Conservation (phyloP, 2,329 filamentous ascomycete species). For the Exutisphaerella laricina region DNA sequence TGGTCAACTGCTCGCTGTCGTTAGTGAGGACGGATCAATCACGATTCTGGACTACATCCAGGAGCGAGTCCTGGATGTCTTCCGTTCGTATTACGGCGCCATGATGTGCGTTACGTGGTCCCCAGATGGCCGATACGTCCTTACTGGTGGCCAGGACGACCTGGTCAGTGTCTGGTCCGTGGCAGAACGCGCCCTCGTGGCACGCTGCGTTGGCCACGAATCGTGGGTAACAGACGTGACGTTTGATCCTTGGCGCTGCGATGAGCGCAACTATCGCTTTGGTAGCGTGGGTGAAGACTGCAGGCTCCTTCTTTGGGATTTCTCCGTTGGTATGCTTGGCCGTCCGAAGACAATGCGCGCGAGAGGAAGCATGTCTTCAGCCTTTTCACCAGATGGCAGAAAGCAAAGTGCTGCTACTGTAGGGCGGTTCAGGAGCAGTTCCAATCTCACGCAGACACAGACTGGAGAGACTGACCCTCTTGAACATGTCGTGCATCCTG, state of each 20-base stretch:
- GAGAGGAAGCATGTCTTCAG: constrained; percentile 47
- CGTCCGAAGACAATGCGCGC: constrained; percentile 67
- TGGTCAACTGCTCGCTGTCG: constrained; percentile 76
- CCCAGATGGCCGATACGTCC: constrained; percentile 89
- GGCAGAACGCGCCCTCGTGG: constrained; percentile 75
- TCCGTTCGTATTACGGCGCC: constrained; percentile 87
- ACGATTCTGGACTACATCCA: constrained; percentile 86
- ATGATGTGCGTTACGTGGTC: constrained; percentile 95
- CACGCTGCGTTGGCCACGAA: constrained; percentile 88
- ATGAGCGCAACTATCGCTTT: constrained; percentile 91
- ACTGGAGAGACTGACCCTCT: constrained; percentile 34
- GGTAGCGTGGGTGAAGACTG: constrained; percentile 95
- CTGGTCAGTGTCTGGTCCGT: constrained; percentile 94
- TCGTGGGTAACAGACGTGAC: constrained; percentile 92
- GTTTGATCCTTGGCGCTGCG: constrained; percentile 96
- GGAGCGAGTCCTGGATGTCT: constrained; percentile 82
- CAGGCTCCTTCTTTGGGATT: constrained; percentile 89
- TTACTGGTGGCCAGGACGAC: constrained; percentile 94
- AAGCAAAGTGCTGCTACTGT: constrained; percentile 42
- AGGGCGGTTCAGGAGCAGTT: constrained; percentile 65
- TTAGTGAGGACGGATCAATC: constrained; percentile 84
- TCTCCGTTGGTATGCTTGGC: constrained; percentile 93
- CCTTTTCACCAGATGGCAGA: constrained; percentile 45
- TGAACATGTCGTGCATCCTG: constrained; percentile 64
- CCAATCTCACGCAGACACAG: constrained; percentile 51